Evolutionary conservation across 2,329 filamentous ascomycete genomes (phyloP), one percentile per base, ranked within the genome.

Genomic region (Mariannaea sp.): DNA sequence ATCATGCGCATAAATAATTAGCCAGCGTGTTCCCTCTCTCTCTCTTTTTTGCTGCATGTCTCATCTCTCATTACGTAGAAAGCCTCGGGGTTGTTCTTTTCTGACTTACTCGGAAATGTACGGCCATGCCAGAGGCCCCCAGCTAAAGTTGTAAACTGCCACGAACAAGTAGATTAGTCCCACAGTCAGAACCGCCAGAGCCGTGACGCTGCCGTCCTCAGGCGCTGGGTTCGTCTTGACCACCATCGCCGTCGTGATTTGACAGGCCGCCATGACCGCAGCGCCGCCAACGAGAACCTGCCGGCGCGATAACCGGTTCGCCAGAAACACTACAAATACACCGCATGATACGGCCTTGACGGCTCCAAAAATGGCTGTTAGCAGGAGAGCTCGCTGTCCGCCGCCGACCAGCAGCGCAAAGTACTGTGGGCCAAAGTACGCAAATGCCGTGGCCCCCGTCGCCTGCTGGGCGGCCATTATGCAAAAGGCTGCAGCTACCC

Each of bases 91-190:
- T 14, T 5, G 8, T 10, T 7, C 10, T n/a, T 13, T 3, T 16
- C 7, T 8, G 7, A 64, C 63, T 59, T 64, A 71, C 71, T 79
- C 74, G 4, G 73, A 73, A 5, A 85, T 79, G 61, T 86, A 84
- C 57, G 86, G 85, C 84, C 84, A 87, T 69, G 81, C 84, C 22
- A 83, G 80, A 0, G 82, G 82, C 0, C 84, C 84, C 84, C 83
- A 87, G 4, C 78, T 79, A 54, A 81, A 79, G 58, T 85, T 81
- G 75, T 86, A 87, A 70, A 83, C 81, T 24, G 60, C 78, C 0
- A 84, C 84, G 63, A 86, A 88, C 14, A 88, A 72, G 72, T 84
- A 88, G 51, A 88, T 84, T 10, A 84, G 68, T 0, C 76, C 75
- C 1, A 84, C 71, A 0, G 78, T 83, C 2, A 75, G 75, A 26